Percentiles rank a stretch among this genome's conserved stretches.
Conservation (phyloP, 768 basidiomycete species). For the Psilocybe subaeruginosa region DNA sequence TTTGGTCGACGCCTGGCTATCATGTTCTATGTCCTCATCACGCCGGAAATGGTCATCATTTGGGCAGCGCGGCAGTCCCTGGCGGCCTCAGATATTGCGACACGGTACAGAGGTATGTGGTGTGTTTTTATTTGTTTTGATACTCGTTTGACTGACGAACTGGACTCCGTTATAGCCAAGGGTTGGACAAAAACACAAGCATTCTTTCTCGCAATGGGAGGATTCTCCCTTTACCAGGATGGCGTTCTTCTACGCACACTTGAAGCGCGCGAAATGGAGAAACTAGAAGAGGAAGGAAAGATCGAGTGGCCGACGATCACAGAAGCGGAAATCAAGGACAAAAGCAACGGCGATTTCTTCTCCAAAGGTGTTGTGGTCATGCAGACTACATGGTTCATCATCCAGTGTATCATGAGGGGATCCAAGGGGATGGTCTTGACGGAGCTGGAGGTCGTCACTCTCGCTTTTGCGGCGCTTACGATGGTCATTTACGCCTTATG, state of each 20-base stretch:
- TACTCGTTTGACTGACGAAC: background rate
- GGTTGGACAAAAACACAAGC: slow-evolving; percentile 19
- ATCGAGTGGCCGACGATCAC: slow-evolving; percentile 22
- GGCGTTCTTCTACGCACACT: background rate
- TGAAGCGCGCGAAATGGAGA: slow-evolving; percentile 9
- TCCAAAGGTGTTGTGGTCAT: slow-evolving; percentile 34
- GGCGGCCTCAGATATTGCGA: slow-evolving; percentile 4
- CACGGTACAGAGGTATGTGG: slow-evolving; percentile 3
- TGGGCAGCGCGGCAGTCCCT: slow-evolving; percentile 17
- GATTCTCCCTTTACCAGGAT: slow-evolving; percentile 26
- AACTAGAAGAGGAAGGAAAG: slow-evolving; percentile 13
- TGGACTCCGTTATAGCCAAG: background rate
- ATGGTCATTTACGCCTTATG: slow-evolving; percentile 33
- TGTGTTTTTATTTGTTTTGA: background rate
- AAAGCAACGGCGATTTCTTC: slow-evolving; percentile 35
- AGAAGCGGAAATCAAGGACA: slow-evolving; percentile 24
- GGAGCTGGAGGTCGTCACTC: slow-evolving; percentile 37
- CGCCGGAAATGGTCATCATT: slow-evolving; percentile 17
- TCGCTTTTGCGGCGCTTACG: slow-evolving; percentile 34
- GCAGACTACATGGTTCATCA: slow-evolving; percentile 39
- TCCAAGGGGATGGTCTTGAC: slow-evolving; percentile 29
- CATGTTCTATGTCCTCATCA: slow-evolving; percentile 16
- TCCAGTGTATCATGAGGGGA: slow-evolving; percentile 30
- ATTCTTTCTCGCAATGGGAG: slow-evolving; percentile 24
- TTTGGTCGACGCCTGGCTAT: slow-evolving; percentile 6